Evolutionary conservation across 345 rosid species (phyloP).

Genomic region (Carallia pectinifolia): DNA sequence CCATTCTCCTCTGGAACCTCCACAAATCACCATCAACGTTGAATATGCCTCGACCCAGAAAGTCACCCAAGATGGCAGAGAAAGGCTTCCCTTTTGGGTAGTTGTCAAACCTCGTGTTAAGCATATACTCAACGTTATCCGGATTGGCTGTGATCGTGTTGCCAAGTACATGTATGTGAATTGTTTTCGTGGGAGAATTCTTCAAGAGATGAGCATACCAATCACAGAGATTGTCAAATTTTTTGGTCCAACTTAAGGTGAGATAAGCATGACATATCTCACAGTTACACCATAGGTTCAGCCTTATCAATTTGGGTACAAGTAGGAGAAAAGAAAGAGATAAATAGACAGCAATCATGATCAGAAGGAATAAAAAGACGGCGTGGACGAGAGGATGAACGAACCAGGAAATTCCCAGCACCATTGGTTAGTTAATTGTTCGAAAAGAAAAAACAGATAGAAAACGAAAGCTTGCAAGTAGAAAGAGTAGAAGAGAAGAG

Average conservation of each 20-base stretch:
- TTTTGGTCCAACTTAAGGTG: slow-evolving; percentile 50
- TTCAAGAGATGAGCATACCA: slow-evolving; percentile 74
- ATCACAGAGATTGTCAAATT: slow-evolving; percentile 60
- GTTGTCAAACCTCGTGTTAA: slow-evolving; percentile 62
- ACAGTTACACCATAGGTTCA: slow-evolving; percentile 59
- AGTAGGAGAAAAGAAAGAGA: slow-evolving; percentile 18
- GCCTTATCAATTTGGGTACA: slow-evolving; percentile 19
- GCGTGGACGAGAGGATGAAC: slow-evolving; percentile 14
- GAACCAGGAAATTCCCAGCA: slow-evolving; percentile 17
- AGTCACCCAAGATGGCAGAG: slow-evolving; percentile 66
- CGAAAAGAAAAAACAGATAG: not conserved
- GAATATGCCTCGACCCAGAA: slow-evolving; percentile 78
- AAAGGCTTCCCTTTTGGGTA: slow-evolving; percentile 81
- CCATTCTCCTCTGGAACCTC: slow-evolving; percentile 66
- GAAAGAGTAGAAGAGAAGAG: not conserved
- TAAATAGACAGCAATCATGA: slow-evolving; percentile 13
- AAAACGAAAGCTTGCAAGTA: not conserved
- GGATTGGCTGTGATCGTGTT: slow-evolving; percentile 69
- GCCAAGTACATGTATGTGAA: slow-evolving; percentile 68
- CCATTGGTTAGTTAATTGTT: slow-evolving; percentile 18
- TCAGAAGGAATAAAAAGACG: slow-evolving; percentile 11
- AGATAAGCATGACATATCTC: slow-evolving; percentile 60
- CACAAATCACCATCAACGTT: slow-evolving; percentile 74
- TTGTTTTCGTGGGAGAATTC: slow-evolving; percentile 52
- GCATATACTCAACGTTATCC: slow-evolving; percentile 63